Percentiles rank a stretch among this genome's conserved stretches.
Evolutionary conservation across 805 yeast genomes (phyloP).

Genomic region (Cyberlindnera nakhonratchasimensis): DNA sequence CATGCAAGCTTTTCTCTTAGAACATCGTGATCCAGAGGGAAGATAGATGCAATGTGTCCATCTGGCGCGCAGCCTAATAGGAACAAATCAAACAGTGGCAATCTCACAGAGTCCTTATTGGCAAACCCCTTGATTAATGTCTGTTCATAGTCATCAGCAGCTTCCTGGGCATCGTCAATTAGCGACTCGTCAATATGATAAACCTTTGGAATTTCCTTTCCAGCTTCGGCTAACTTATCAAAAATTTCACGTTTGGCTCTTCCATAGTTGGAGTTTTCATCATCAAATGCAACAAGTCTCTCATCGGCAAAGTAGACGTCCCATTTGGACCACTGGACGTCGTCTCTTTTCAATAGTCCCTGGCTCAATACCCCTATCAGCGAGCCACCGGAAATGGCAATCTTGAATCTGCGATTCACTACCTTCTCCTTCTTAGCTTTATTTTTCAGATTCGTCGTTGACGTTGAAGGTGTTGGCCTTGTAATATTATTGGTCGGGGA

Average conservation of each 20-base stretch:
- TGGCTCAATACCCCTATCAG: slow-evolving; percentile 80
- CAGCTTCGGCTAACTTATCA: slow-evolving; percentile 49
- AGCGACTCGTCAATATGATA: slow-evolving; percentile 79
- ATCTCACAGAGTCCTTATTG: slow-evolving; percentile 90
- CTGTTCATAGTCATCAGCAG: slow-evolving; percentile 92
- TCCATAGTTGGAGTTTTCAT: slow-evolving; percentile 87
- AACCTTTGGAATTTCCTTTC: slow-evolving; percentile 56
- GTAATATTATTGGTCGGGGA: slow-evolving; percentile 16
- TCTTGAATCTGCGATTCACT: slow-evolving; percentile 64
- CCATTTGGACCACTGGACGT: slow-evolving; percentile 90
- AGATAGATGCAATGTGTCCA: slow-evolving; percentile 95
- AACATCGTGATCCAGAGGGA: slow-evolving; percentile 82
- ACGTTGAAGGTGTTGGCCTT: slow-evolving; percentile 16
- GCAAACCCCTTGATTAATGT: slow-evolving; percentile 86
- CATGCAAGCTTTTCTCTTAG: slow-evolving; percentile 89
- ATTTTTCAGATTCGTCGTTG: slow-evolving; percentile 16
- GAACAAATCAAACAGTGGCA: slow-evolving; percentile 90
- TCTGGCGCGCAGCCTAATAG: slow-evolving; percentile 97
- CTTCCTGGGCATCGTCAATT: slow-evolving; percentile 79
- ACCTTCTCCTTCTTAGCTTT: slow-evolving; percentile 32
- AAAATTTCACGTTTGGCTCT: slow-evolving; percentile 77
- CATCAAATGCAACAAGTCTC: slow-evolving; percentile 83
- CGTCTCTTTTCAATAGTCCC: slow-evolving; percentile 74
- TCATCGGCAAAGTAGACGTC: slow-evolving; percentile 96
- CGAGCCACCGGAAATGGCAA: slow-evolving; percentile 93